phyloP scores from a whole-genome alignment of 2,329 filamentous ascomycete species.

The Penicillium concentricum region DNA sequence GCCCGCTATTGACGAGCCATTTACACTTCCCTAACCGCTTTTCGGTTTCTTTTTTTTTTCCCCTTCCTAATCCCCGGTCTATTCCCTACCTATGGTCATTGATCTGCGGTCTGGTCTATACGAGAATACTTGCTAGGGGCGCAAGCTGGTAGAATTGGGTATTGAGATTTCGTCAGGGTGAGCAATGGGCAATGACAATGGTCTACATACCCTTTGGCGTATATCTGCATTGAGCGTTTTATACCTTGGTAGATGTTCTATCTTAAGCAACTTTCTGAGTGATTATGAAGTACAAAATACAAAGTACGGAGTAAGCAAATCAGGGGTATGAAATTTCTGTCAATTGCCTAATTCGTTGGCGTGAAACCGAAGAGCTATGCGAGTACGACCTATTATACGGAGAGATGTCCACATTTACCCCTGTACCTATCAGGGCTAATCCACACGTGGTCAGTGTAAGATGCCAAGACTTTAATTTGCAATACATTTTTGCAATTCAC shows the following conservation, averaged over 20 bases:
- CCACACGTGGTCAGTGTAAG: constrained; percentile 9
- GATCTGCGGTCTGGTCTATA: constrained; percentile 1
- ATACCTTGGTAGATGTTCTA: constrained; percentile 3
- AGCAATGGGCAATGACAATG: background rate
- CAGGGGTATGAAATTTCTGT: no score
- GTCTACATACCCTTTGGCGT: constrained; percentile 2
- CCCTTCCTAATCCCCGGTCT: background rate
- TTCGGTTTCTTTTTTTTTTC: background rate
- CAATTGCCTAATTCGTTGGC: background rate
- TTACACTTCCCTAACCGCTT: constrained; percentile 1
- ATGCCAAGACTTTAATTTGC: constrained; percentile 7
- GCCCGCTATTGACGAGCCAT: constrained; percentile 36
- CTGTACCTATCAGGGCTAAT: background rate
- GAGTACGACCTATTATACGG: no score
- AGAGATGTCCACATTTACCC: background rate
- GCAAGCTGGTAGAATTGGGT: constrained; percentile 3
- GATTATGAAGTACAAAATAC: no score
- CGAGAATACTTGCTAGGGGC: constrained; percentile 1
- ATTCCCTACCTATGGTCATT: background rate
- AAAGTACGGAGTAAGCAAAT: background rate
- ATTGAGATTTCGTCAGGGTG: background rate
- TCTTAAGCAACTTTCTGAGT: background rate
- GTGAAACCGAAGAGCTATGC: no score
- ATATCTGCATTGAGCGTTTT: background rate
- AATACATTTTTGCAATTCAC: background rate